Evolutionary conservation across 2,329 filamentous ascomycete genomes (phyloP), one percentile per base, ranked within the genome.

Genomic region (Zalaria obscura): DNA sequence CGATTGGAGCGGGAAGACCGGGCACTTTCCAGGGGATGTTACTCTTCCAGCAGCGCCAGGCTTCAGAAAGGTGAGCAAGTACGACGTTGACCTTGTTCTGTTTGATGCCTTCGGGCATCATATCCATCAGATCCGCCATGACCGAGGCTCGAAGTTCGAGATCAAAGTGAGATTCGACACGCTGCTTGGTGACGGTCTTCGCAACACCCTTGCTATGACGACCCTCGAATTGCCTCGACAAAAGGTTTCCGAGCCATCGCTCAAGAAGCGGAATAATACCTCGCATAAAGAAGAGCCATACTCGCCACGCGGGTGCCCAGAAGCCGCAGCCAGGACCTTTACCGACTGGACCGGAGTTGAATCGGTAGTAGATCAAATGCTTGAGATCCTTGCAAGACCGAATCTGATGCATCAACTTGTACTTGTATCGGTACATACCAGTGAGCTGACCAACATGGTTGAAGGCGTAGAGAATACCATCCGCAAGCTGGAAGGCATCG

Each of bases 1-100:
- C 91, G 48, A 98, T 96, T 0, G 91, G 89, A 9, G 93, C 93
- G 34, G 91, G 91, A 46, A 98, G 65, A 32, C 91, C 93, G 40
- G 91, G 91, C 3, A 98, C 91, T 68, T 98, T 98, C 91, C 91
- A 98, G 0, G 91, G 91, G 51, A 98, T 98, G 57, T 98, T 98
- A 65, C 88, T 95, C 79, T 98, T 98, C 91, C 91, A 98, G 68
- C 91, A 98, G 66, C 91, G 77, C 91, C 91, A 98, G 9, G 91
- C 91, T 67, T 98, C 91, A 0, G 89, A 96, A 35, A 98, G 67
- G 72, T 98, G 93, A 57, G 96, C 91, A 41, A 98, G 69, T 36
- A 98, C 89, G 1, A 88, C 94, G 62, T 98, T 94, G 62, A 98
- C 87, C 67, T 98, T 98, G 69, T 91, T 98, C 60, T 98, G 91